These are phyloP conservation scores for Alternaria arborescens DNA, from an alignment of 2,329 filamentous ascomycete genomes.

Conservation along the genomic window DNA sequence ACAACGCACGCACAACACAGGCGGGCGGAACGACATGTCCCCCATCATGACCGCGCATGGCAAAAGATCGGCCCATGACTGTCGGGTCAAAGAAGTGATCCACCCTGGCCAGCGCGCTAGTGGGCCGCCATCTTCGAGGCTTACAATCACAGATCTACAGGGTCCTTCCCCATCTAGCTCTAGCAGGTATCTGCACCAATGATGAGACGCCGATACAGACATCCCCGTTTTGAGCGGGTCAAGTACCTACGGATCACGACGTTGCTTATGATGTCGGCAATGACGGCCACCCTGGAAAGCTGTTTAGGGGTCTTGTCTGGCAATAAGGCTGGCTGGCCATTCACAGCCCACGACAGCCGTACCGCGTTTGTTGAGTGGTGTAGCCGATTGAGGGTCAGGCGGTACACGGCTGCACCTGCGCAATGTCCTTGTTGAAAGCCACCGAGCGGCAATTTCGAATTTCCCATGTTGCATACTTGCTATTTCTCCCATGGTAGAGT, in stretches of 20 bases:
- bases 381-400: slow-evolving; percentile 7
- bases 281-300: slow-evolving; percentile 21
- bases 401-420: slow-evolving; percentile 1
- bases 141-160: slow-evolving; percentile 43
- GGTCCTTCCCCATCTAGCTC: slow-evolving; percentile 35
- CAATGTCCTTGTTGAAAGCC: slow-evolving; percentile 4
- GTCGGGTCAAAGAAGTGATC: slow-evolving; percentile 27
- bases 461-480: neutral
- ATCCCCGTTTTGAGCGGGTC: slow-evolving; percentile 16
- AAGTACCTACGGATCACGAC: slow-evolving; percentile 11
- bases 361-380: slow-evolving; percentile 12
- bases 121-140: slow-evolving; percentile 16
- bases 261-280: slow-evolving; percentile 27
- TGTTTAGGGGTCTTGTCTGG: slow-evolving; percentile 25
- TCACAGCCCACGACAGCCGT: neutral
- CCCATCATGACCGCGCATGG: slow-evolving; percentile 28
- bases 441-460: slow-evolving; percentile 1
- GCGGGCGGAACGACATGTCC: slow-evolving; percentile 12
- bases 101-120: slow-evolving; percentile 22
- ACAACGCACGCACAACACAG: slow-evolving; percentile 16
- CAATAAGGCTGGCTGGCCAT: slow-evolving; percentile 18
- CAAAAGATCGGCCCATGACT: slow-evolving; percentile 34
- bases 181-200: slow-evolving; percentile 17
- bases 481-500: neutral
- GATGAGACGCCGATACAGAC: slow-evolving; percentile 14